A percentile compares a stretch with the other conserved stretches of the same genome.
Evolutionary conservation across 2,329 filamentous ascomycete species (phyloP).

Genomic region (Tolypocladium ovalisporum): DNA sequence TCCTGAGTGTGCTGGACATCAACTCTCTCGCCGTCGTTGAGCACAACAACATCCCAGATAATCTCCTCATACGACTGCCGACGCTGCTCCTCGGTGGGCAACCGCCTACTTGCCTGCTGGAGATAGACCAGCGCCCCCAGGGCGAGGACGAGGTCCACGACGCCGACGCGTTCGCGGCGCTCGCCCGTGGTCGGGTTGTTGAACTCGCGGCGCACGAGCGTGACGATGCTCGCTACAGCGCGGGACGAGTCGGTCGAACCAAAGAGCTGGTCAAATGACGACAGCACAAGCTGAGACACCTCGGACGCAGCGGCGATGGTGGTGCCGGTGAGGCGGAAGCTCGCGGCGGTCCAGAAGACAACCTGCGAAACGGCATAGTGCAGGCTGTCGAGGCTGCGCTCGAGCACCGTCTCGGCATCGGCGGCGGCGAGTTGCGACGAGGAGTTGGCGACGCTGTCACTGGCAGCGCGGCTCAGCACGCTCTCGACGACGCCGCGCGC

Average conservation of each 20-base stretch:
- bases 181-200: slow-evolving; percentile 49
- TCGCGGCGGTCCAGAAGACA: slow-evolving; percentile 50
- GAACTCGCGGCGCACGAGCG: slow-evolving; percentile 52
- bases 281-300: slow-evolving; percentile 45
- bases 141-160: slow-evolving; percentile 50
- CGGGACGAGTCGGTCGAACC: slow-evolving; percentile 60
- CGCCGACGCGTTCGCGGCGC: slow-evolving; percentile 47
- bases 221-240: slow-evolving; percentile 56
- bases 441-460: slow-evolving; percentile 34
- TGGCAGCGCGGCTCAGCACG: slow-evolving; percentile 40
- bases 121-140: slow-evolving; percentile 51
- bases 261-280: slow-evolving; percentile 51
- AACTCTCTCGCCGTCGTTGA: slow-evolving; percentile 46
- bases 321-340: slow-evolving; percentile 47
- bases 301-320: slow-evolving; percentile 44
- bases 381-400: slow-evolving; percentile 43
- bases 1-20: slow-evolving; percentile 33
- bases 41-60: slow-evolving; percentile 56
- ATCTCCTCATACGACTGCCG: slow-evolving; percentile 41
- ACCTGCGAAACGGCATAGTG: slow-evolving; percentile 47
- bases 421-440: slow-evolving; percentile 34
- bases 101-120: slow-evolving; percentile 43
- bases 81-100: slow-evolving; percentile 37
- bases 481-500: slow-evolving; percentile 43
- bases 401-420: slow-evolving; percentile 46